Conservation (phyloP, 306 rosid species). For the Cicer cuneatum region DNA sequence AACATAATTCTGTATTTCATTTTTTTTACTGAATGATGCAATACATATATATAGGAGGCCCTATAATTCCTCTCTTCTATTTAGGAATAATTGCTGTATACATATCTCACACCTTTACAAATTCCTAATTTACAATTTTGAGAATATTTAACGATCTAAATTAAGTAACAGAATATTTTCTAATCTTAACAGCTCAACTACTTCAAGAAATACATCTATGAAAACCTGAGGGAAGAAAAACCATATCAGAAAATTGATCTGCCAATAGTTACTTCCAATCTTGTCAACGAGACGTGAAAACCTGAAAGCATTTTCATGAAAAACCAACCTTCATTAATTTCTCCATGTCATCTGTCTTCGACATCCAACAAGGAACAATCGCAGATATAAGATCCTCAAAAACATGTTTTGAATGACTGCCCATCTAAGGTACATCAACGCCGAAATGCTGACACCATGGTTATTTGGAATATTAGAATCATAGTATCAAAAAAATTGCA, state of each 20-base stretch:
- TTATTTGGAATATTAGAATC: neutral
- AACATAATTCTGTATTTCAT: too few relatives aligned
- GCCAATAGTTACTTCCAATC: conserved; percentile 18
- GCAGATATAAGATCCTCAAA: conserved; percentile 84
- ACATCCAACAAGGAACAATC: conserved; percentile 89
- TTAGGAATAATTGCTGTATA: too few relatives aligned
- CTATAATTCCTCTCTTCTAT: too few relatives aligned
- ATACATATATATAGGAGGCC: too few relatives aligned
- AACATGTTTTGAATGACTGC: conserved; percentile 74
- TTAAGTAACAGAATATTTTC: too few relatives aligned
- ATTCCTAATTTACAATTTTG: too few relatives aligned
- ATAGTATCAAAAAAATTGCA: neutral
- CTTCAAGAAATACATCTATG: conserved; percentile 63
- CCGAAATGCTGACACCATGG: conserved; percentile 30
- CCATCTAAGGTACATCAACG: conserved; percentile 59
- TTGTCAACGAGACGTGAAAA: conserved; percentile 15
- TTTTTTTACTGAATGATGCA: too few relatives aligned
- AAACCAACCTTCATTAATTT: conserved; percentile 70
- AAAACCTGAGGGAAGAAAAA: conserved; percentile 61
- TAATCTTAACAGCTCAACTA: too few relatives aligned
- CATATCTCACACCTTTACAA: too few relatives aligned
- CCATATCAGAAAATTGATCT: conserved; percentile 37
- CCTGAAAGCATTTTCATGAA: conserved; percentile 25
- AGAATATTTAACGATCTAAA: too few relatives aligned
- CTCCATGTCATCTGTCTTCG: conserved; percentile 68